phyloP scores from a whole-genome alignment of 2,329 filamentous ascomycete genomes.

The Graphiopsis chlorocephala region DNA sequence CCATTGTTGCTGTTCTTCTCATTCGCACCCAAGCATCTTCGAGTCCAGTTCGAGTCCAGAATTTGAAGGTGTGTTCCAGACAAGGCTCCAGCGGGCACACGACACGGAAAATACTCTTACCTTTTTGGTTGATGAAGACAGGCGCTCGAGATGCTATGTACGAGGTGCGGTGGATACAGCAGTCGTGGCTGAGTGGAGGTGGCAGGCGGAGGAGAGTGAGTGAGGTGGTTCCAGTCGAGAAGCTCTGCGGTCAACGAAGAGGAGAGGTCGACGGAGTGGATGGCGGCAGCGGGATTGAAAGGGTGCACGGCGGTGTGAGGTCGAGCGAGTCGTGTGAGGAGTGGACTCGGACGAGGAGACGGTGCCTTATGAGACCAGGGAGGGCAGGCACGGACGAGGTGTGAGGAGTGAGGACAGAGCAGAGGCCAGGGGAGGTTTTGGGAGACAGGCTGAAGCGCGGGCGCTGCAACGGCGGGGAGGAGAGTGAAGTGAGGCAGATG shows the following conservation, averaged over 20 bases:
- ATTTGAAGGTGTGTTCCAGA: not conserved
- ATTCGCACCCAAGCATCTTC: not conserved
- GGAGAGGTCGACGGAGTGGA: conserved; percentile 34
- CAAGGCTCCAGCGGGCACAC: not conserved
- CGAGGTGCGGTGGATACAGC: conserved; percentile 14
- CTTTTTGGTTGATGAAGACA: conserved; percentile 17
- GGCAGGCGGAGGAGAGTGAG: conserved; percentile 13
- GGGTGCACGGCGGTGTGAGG: conserved; percentile 16
- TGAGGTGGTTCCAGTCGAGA: conserved; percentile 28
- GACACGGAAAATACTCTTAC: conserved; percentile 14
- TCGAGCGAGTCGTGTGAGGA: conserved; percentile 20
- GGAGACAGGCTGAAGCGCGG: not conserved
- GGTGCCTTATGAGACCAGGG: conserved; percentile 11
- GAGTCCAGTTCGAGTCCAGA: not conserved
- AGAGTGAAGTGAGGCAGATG: conserved; percentile 9
- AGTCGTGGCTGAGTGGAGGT: conserved; percentile 12
- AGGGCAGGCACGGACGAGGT: conserved; percentile 16
- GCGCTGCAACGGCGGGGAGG: not conserved
- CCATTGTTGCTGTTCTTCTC: not conserved
- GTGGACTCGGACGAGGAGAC: conserved; percentile 19
- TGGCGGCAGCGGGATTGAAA: conserved; percentile 8
- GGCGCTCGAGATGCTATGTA: conserved; percentile 15
- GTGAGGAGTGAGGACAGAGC: conserved; percentile 5
- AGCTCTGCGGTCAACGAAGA: conserved; percentile 44
- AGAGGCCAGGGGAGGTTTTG: conserved; percentile 9